Conservation (phyloP, 202 grass and related monocot genomes). For the Setaria italica region DNA sequence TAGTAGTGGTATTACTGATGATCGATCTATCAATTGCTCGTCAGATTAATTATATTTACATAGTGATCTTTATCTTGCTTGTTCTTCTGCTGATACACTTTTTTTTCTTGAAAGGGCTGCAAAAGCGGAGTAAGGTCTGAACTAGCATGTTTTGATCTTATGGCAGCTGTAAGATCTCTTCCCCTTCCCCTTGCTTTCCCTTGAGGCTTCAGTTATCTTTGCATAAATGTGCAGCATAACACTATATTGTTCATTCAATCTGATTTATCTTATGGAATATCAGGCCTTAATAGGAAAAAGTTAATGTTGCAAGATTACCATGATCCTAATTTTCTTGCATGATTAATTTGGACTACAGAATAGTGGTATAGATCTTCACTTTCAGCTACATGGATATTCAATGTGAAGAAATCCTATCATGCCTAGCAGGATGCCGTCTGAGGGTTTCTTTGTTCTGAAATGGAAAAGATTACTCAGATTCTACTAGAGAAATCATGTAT, state of each 20-base stretch:
- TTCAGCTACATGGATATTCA: neutral
- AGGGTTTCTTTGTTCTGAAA: neutral
- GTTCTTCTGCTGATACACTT: constrained; percentile 13
- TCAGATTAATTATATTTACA: neutral
- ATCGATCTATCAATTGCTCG: neutral
- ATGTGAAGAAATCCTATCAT: neutral
- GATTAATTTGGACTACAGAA: neutral
- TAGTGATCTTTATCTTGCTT: constrained; percentile 8
- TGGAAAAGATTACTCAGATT: neutral
- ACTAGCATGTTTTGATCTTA: constrained; percentile 55
- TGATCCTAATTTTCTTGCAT: neutral
- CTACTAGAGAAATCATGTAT: neutral
- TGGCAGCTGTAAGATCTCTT: constrained; percentile 40
- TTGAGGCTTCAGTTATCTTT: neutral
- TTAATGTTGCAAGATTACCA: neutral
- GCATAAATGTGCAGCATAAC: neutral
- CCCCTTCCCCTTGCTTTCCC: neutral
- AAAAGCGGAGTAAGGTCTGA: constrained; percentile 65
- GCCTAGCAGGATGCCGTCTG: neutral
- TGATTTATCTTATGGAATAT: neutral
- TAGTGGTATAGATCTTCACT: neutral
- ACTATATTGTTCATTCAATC: neutral
- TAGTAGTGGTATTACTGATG: constrained; percentile 61
- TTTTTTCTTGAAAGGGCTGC: constrained; percentile 50
- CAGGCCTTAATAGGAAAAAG: neutral